Percentiles rank a stretch among this genome's conserved stretches.
Conservation (phyloP, 345 rosid genomes). For the Cardamine resedifolia region DNA sequence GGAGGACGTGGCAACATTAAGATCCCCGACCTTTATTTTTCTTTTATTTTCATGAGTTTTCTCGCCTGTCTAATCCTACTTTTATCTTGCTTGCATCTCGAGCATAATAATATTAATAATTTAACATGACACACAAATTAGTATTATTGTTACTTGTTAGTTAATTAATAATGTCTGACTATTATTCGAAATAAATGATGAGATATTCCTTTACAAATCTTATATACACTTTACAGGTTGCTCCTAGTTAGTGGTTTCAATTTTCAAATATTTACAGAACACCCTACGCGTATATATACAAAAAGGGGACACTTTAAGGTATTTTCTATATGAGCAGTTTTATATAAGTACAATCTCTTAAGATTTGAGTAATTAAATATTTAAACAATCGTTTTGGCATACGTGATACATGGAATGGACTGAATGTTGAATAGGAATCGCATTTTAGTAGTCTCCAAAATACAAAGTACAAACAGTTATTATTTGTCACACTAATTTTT, state of each 20-base stretch:
- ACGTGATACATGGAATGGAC: constrained; percentile 11
- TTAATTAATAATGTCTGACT: not conserved
- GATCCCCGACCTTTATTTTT: not conserved
- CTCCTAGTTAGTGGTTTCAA: not conserved
- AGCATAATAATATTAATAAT: not conserved
- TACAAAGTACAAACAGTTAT: not conserved
- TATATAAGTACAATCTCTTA: not conserved
- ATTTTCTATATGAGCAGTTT: not conserved
- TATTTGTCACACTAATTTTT: not conserved
- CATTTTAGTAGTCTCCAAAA: not conserved
- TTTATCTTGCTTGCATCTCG: too few species aligned
- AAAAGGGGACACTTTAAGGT: not conserved
- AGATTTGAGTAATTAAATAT: not conserved
- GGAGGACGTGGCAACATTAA: not conserved
- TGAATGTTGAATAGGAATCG: not conserved
- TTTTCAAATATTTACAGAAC: constrained; percentile 17
- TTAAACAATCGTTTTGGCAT: not conserved
- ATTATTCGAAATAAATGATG: not conserved
- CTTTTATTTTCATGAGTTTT: not conserved
- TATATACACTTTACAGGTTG: constrained; percentile 34
- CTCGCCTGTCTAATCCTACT: not conserved
- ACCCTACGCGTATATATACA: constrained; percentile 6
- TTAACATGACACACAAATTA: not conserved
- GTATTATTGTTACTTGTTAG: not conserved
- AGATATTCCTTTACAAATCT: constrained; percentile 19